A percentile compares a stretch with the other conserved stretches of the same genome.
phyloP scores from a whole-genome alignment of 2,329 filamentous ascomycete species.

The Diplocarpon mali region DNA sequence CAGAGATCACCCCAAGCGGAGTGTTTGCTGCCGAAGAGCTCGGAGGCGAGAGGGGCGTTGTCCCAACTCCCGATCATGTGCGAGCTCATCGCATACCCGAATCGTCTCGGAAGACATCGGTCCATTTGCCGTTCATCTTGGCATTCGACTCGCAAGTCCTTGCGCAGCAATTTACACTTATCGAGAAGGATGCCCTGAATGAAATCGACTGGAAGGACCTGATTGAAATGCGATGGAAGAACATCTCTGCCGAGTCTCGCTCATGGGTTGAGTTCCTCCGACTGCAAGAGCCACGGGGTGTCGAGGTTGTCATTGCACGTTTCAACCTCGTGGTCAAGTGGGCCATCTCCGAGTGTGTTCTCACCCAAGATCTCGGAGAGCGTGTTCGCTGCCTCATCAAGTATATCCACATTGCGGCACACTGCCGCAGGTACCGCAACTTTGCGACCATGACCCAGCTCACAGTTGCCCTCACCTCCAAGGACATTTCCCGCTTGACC shows the following conservation, averaged over 20 bases:
- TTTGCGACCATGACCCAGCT: conserved; percentile 79
- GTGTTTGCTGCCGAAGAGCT: conserved; percentile 7
- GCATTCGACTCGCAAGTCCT: conserved; percentile 70
- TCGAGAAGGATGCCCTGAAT: conserved; percentile 76
- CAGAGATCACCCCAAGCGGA: conserved; percentile 24
- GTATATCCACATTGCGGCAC: conserved; percentile 68
- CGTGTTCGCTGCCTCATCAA: conserved; percentile 69
- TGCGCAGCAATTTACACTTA: conserved; percentile 74
- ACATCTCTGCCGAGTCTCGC: conserved; percentile 51
- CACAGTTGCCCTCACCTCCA: conserved; percentile 63
- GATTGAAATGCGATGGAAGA: conserved; percentile 74
- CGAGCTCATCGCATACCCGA: conserved; percentile 20
- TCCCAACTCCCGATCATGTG: conserved; percentile 17
- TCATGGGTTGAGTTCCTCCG: conserved; percentile 78
- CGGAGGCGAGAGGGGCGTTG: conserved; percentile 13
- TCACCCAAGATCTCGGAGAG: conserved; percentile 62
- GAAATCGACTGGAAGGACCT: conserved; percentile 85
- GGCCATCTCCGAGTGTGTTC: conserved; percentile 68
- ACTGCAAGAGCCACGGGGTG: conserved; percentile 59
- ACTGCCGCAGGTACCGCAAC: conserved; percentile 67
- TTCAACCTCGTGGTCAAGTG: conserved; percentile 87
- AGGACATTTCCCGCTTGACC: conserved; percentile 56
- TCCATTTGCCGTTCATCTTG: conserved; percentile 67
- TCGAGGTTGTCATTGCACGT: conserved; percentile 74
- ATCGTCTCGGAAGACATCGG: conserved; percentile 24